These are phyloP conservation scores for Nakaseomyces sp. DNA, from an alignment of 1,139 yeast species.

Conservation along the genomic window DNA sequence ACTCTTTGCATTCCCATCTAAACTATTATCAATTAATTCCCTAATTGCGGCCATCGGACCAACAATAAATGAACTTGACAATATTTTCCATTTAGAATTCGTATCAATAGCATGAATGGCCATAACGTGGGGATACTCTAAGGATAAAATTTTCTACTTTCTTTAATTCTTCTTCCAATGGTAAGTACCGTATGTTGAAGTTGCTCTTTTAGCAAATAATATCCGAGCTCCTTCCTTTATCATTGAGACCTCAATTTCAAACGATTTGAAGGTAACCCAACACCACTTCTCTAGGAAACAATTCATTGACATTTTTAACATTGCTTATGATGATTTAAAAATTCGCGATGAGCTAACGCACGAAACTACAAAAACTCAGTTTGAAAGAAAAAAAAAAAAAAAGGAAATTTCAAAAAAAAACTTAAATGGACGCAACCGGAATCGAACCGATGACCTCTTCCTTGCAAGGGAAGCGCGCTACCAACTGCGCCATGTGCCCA, in stretches of 20 bases:
- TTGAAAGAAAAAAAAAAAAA: neutral
- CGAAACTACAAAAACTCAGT: neutral
- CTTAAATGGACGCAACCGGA: conserved; percentile 28
- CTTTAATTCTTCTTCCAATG: too few relatives aligned
- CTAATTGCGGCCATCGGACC: conserved; percentile 42
- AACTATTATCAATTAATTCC: conserved; percentile 60
- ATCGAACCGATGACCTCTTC: conserved; percentile 31
- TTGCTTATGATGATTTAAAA: too few relatives aligned
- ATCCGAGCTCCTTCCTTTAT: too few relatives aligned
- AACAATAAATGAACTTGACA: conserved; percentile 22
- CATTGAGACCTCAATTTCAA: too few relatives aligned
- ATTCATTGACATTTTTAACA: too few relatives aligned
- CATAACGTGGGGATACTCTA: too few relatives aligned
- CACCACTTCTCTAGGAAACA: too few relatives aligned
- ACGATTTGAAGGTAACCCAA: too few relatives aligned
- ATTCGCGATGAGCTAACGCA: too few relatives aligned
- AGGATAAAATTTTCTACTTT: too few relatives aligned
- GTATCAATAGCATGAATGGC: conserved; percentile 10
- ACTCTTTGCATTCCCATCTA: conserved; percentile 52
- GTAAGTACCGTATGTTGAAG: too few relatives aligned
- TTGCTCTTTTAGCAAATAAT: too few relatives aligned
- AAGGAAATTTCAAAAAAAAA: neutral
- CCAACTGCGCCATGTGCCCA: conserved; percentile 31
- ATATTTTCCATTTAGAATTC: conserved; percentile 12
- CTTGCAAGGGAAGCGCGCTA: conserved; percentile 32